A percentile compares a stretch with the other conserved stretches of the same genome.
Conservation (phyloP, 768 basidiomycete genomes). For the Steccherinum ochraceum region DNA sequence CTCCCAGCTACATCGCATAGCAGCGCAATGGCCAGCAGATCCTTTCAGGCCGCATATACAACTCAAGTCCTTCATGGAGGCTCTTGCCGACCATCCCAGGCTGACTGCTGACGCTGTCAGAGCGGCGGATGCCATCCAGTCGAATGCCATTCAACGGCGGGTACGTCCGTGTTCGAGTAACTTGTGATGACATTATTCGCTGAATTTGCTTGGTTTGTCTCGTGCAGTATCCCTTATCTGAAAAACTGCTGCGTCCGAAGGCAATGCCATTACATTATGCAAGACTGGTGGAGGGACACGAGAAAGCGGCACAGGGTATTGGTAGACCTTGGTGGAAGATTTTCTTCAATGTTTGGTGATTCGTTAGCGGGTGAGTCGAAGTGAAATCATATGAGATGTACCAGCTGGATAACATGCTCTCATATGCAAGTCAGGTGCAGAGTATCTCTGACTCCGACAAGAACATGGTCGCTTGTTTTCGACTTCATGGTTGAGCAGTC, state of each 20-base stretch:
- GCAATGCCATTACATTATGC: conserved; percentile 72
- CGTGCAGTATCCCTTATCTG: conserved; percentile 60
- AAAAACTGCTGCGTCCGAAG: conserved; percentile 57
- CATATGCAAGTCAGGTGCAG: too few species aligned
- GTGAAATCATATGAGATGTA: neutral
- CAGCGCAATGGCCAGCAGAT: conserved; percentile 60
- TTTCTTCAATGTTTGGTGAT: conserved; percentile 65
- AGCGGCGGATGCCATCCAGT: conserved; percentile 48
- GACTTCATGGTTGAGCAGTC: too few species aligned
- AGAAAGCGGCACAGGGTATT: conserved; percentile 73
- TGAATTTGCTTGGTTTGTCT: neutral
- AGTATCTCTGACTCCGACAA: too few species aligned
- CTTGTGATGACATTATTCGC: too few species aligned
- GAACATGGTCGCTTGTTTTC: too few species aligned
- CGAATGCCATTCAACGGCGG: conserved; percentile 52
- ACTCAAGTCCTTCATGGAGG: conserved; percentile 56
- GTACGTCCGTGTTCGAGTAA: too few species aligned
- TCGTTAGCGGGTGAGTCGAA: too few species aligned
- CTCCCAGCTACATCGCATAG: conserved; percentile 48
- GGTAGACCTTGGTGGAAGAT: conserved; percentile 80
- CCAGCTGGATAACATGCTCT: too few species aligned
- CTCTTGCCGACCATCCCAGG: conserved; percentile 62
- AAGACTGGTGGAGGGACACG: conserved; percentile 64
- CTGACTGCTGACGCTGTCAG: conserved; percentile 56
- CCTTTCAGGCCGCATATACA: conserved; percentile 77